Evolutionary conservation across 306 rosid species (phyloP).

Genomic region (Neltuma alba): DNA sequence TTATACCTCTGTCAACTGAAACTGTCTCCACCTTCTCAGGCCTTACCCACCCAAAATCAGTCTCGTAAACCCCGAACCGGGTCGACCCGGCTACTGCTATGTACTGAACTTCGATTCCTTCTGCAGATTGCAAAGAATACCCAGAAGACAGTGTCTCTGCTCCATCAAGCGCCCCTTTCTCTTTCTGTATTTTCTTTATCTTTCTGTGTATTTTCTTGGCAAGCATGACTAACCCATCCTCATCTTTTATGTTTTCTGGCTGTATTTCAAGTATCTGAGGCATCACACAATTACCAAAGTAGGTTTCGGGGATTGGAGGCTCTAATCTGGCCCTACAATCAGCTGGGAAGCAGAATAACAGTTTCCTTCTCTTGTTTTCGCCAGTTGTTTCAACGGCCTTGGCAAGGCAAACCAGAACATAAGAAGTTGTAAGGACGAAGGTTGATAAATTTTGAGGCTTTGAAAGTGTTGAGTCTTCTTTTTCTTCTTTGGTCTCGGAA

Average conservation of each 20-base stretch:
- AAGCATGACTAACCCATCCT: too few relatives aligned
- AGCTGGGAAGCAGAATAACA: background rate
- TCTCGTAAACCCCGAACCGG: constrained; percentile 35
- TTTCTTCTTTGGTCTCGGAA: background rate
- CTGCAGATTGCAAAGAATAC: background rate
- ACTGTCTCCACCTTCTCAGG: too few relatives aligned
- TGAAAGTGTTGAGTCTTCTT: too few relatives aligned
- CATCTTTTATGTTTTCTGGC: background rate
- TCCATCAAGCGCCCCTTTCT: background rate
- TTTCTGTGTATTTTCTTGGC: background rate
- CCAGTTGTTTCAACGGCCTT: constrained; percentile 10
- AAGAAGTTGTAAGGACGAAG: too few relatives aligned
- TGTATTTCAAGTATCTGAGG: too few relatives aligned
- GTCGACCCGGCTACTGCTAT: constrained; percentile 32
- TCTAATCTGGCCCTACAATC: background rate
- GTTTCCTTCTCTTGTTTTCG: background rate
- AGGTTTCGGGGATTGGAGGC: constrained; percentile 1
- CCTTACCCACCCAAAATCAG: constrained; percentile 42
- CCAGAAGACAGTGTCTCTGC: background rate
- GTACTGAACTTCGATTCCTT: background rate
- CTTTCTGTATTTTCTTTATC: background rate
- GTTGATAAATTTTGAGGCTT: too few relatives aligned
- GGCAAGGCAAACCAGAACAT: background rate
- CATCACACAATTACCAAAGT: background rate
- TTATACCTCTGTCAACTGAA: too few relatives aligned